These are phyloP conservation scores for Yamadazyma oceani DNA, from an alignment of 1,139 yeast genomes.

Conservation along the genomic window DNA sequence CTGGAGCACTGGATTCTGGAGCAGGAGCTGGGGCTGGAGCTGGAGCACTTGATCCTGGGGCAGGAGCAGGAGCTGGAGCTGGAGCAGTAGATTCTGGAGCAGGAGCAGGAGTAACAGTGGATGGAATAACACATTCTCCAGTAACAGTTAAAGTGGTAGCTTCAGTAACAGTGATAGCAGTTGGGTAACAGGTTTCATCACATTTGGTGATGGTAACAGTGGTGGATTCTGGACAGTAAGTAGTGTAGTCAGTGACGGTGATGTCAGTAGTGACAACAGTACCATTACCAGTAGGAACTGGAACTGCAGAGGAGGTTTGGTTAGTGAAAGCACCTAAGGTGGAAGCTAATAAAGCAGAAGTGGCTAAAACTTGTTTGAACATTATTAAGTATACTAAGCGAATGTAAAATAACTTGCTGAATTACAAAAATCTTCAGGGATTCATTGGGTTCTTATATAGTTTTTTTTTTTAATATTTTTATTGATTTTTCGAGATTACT, in stretches of 20 bases:
- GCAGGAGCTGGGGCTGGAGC: constrained; percentile 15
- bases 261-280: constrained; percentile 35
- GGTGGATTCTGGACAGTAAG: constrained; percentile 46
- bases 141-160: constrained; percentile 47
- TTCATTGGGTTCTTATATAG: constrained; percentile 9
- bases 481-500: neutral
- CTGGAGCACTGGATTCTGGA: constrained; percentile 14
- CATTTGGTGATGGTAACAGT: constrained; percentile 41
- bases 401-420: constrained; percentile 8
- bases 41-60: too few relatives aligned
- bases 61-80: too few relatives aligned
- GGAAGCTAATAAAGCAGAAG: constrained; percentile 38
- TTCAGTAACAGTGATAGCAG: constrained; percentile 39
- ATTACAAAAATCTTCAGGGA: neutral
- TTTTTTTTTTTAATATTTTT: neutral
- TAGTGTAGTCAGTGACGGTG: constrained; percentile 45
- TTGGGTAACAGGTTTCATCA: constrained; percentile 24
- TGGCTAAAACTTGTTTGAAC: constrained; percentile 39
- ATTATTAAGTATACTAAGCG: constrained; percentile 35
- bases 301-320: constrained; percentile 18
- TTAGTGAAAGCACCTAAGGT: constrained; percentile 39
- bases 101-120: constrained; percentile 33
- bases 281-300: neutral
- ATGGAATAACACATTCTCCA: constrained; percentile 47
- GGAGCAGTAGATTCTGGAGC: constrained; percentile 13